Conservation (phyloP, 768 basidiomycete species). For the Fomitopsis pulvina region DNA sequence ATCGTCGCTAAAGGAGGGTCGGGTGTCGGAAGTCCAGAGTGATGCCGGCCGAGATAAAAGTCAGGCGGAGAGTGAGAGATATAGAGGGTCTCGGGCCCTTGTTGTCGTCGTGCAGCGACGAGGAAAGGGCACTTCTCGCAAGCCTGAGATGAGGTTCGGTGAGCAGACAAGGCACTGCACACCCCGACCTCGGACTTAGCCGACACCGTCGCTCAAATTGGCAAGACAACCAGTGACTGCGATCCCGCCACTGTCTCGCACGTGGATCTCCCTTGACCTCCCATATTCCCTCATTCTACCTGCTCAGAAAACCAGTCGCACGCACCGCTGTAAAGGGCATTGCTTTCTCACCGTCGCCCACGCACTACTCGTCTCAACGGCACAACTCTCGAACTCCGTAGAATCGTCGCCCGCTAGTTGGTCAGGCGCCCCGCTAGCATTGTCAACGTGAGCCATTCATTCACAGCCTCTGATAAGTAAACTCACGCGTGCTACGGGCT, state of each 20-base stretch:
- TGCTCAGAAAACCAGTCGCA: no score
- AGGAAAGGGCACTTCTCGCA: background rate
- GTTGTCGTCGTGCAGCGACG: conserved; percentile 5
- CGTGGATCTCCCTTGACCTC: background rate
- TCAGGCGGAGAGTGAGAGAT: background rate
- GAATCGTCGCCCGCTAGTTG: background rate
- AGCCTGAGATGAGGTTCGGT: background rate
- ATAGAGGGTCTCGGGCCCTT: background rate
- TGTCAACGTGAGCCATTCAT: no score
- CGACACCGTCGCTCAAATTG: conserved; percentile 7
- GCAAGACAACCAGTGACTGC: conserved; percentile 3
- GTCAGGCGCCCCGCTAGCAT: no score
- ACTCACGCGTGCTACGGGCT: no score
- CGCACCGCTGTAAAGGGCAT: background rate
- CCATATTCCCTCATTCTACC: background rate
- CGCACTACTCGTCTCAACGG: background rate
- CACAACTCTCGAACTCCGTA: background rate
- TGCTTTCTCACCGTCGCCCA: background rate
- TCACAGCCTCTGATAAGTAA: no score
- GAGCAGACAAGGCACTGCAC: conserved; percentile 1
- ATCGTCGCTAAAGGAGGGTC: background rate
- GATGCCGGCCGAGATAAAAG: background rate
- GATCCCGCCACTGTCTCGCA: background rate
- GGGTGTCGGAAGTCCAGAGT: background rate
- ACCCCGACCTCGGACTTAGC: conserved; percentile 3